These are phyloP conservation scores for Amylostereum chailletii DNA, from an alignment of 1,284 basidiomycete genomes.

Conservation along the genomic window DNA sequence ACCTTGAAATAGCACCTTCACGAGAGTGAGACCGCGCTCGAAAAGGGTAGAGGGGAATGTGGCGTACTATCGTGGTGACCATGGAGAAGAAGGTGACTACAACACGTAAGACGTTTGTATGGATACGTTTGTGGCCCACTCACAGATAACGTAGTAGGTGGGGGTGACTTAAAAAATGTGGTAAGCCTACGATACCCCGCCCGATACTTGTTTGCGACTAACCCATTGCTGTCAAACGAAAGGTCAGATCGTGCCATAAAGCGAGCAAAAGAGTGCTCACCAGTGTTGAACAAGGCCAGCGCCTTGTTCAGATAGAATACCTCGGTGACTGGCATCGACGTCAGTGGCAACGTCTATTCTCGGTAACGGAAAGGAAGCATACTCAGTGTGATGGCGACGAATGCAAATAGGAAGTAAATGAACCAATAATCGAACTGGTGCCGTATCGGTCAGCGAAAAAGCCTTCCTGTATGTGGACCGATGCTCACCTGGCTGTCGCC, in stretches of 20 bases:
- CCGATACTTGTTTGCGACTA: slow-evolving; percentile 4
- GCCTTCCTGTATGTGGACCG: no score
- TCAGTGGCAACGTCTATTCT: slow-evolving; percentile 13
- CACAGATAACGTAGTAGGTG: slow-evolving; percentile 81
- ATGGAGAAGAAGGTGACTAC: slow-evolving; percentile 85
- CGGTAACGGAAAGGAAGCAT: slow-evolving; percentile 20
- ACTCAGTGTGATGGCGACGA: slow-evolving; percentile 80
- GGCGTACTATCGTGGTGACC: slow-evolving; percentile 71
- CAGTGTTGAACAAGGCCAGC: slow-evolving; percentile 91
- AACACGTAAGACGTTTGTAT: no score
- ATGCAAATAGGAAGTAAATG: slow-evolving; percentile 81
- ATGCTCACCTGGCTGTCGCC: slow-evolving; percentile 74
- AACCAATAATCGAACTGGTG: slow-evolving; percentile 72
- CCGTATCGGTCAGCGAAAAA: neutral
- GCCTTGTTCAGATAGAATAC: slow-evolving; percentile 97
- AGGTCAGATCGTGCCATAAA: neutral
- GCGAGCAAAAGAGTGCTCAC: slow-evolving; percentile 27
- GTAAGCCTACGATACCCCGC: slow-evolving; percentile 13
- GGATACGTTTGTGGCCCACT: slow-evolving; percentile 17
- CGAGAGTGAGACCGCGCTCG: slow-evolving; percentile 1
- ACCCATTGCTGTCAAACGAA: slow-evolving; percentile 13
- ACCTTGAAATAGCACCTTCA: slow-evolving; percentile 82
- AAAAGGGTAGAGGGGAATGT: neutral
- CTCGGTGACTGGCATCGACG: slow-evolving; percentile 56
- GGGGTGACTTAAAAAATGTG: slow-evolving; percentile 57